Evolutionary conservation across 495 filamentous ascomycete species (phyloP).

Genomic region (Corynascus novoguineensis): DNA sequence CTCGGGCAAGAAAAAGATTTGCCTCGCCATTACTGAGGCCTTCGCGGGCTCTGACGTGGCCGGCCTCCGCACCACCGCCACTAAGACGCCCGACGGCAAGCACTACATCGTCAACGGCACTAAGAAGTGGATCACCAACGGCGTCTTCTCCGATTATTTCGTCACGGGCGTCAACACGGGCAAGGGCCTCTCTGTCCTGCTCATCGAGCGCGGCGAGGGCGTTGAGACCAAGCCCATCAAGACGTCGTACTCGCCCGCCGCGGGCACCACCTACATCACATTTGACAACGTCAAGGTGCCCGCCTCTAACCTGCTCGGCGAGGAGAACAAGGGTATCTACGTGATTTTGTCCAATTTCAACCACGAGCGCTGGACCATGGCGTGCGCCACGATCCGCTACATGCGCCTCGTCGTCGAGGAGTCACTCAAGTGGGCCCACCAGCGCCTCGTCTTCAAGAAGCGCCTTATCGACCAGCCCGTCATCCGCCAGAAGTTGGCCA

Average conservation of each 20-base stretch:
- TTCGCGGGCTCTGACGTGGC: constrained; percentile 88
- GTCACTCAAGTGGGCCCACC: constrained; percentile 84
- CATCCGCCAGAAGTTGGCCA: constrained; percentile 83
- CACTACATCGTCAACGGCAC: constrained; percentile 84
- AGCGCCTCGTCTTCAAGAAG: constrained; percentile 81
- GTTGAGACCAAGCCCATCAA: constrained; percentile 76
- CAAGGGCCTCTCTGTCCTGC: constrained; percentile 73
- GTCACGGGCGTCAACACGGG: constrained; percentile 75
- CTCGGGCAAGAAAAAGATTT: constrained; percentile 80
- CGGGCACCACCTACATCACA: constrained; percentile 74
- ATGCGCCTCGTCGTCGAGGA: constrained; percentile 71
- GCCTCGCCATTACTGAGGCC: constrained; percentile 80
- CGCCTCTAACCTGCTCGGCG: constrained; percentile 68
- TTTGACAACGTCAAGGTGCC: constrained; percentile 87
- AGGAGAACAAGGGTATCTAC: constrained; percentile 81
- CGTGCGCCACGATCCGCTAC: constrained; percentile 56
- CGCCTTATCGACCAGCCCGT: constrained; percentile 75
- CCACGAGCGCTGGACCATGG: constrained; percentile 72
- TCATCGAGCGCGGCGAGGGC: constrained; percentile 66
- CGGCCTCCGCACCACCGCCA: constrained; percentile 72
- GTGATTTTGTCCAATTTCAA: constrained; percentile 89
- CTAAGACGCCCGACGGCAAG: constrained; percentile 75
- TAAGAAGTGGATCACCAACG: constrained; percentile 95
- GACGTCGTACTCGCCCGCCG: constrained; percentile 75
- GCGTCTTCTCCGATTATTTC: constrained; percentile 78